These are phyloP conservation scores for Zygosaccharomyces kombuchaensis DNA, from an alignment of 805 yeast species.

Conservation along the genomic window DNA sequence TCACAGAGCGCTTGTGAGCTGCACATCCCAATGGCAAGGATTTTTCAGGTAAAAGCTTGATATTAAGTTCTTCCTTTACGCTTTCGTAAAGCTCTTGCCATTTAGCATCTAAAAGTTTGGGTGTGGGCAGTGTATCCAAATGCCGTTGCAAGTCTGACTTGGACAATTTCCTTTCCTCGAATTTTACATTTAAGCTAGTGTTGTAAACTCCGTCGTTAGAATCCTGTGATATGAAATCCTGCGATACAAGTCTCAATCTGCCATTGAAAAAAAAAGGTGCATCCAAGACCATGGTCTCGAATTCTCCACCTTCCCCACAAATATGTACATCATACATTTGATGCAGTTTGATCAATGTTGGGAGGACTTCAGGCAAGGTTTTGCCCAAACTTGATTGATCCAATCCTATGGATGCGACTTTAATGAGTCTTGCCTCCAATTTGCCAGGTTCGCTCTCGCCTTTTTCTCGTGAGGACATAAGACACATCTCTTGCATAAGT, in stretches of 20 bases:
- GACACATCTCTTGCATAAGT: slow-evolving; percentile 77
- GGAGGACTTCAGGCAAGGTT: slow-evolving; percentile 56
- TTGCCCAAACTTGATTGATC: slow-evolving; percentile 62
- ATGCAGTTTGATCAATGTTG: slow-evolving; percentile 55
- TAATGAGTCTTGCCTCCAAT: slow-evolving; percentile 78
- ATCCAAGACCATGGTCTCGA: slow-evolving; percentile 87
- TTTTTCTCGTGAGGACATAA: slow-evolving; percentile 27
- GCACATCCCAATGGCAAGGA: neutral
- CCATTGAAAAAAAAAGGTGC: slow-evolving; percentile 74
- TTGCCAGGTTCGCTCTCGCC: slow-evolving; percentile 13
- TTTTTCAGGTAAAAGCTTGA: slow-evolving; percentile 15
- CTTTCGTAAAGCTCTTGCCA: slow-evolving; percentile 22
- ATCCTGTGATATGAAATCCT: slow-evolving; percentile 40
- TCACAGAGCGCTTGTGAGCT: slow-evolving; percentile 9
- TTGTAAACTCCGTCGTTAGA: slow-evolving; percentile 66
- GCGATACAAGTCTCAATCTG: slow-evolving; percentile 41
- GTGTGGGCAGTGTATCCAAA: slow-evolving; percentile 38
- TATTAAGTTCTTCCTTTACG: neutral
- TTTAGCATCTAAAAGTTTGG: slow-evolving; percentile 18
- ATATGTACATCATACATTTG: slow-evolving; percentile 74
- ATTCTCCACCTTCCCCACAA: slow-evolving; percentile 99
- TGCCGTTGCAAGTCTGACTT: slow-evolving; percentile 18
- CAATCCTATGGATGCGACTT: slow-evolving; percentile 91
- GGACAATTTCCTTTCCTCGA: slow-evolving; percentile 38
- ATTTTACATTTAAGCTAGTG: slow-evolving; percentile 50